phyloP scores from a whole-genome alignment of 192 early-diverging fungal genomes.

The Coemansia sp. region DNA sequence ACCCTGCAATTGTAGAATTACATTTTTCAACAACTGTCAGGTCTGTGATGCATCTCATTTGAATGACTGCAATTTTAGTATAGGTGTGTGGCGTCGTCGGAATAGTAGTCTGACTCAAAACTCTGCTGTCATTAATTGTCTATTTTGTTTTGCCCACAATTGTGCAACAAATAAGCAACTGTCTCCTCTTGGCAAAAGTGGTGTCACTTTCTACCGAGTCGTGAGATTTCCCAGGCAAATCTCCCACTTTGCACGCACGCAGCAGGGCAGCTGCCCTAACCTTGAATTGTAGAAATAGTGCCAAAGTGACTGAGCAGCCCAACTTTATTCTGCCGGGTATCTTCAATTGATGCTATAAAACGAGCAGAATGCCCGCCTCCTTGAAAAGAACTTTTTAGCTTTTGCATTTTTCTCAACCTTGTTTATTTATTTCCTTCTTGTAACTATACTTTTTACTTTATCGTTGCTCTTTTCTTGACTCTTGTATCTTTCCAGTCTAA shows the following conservation, averaged over 20 bases:
- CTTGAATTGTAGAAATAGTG: conserved; percentile 18
- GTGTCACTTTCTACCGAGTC: conserved; percentile 8
- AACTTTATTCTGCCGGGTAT: conserved; percentile 6
- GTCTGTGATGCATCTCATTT: not conserved
- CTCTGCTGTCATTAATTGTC: not conserved
- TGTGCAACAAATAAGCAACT: not conserved
- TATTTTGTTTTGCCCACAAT: conserved; percentile 6
- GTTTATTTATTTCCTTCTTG: not conserved
- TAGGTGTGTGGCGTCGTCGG: not conserved
- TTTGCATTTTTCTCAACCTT: conserved; percentile 3
- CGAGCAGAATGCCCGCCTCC: not conserved
- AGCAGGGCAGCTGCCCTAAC: not conserved
- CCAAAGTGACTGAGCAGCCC: not conserved
- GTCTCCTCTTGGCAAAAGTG: not conserved
- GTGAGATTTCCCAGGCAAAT: conserved; percentile 1
- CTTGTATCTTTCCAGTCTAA: not conserved
- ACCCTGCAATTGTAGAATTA: conserved; percentile 7
- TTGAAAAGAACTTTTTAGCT: not conserved
- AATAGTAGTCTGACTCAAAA: not conserved
- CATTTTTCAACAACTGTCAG: not conserved
- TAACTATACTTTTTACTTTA: conserved; percentile 2
- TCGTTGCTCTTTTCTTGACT: not conserved
- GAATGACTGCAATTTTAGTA: not conserved
- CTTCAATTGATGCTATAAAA: conserved; percentile 11
- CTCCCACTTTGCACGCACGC: conserved; percentile 3